Evolutionary conservation across 1,139 yeast genomes (phyloP).

Genomic region (Saccharomyces hybrid): DNA sequence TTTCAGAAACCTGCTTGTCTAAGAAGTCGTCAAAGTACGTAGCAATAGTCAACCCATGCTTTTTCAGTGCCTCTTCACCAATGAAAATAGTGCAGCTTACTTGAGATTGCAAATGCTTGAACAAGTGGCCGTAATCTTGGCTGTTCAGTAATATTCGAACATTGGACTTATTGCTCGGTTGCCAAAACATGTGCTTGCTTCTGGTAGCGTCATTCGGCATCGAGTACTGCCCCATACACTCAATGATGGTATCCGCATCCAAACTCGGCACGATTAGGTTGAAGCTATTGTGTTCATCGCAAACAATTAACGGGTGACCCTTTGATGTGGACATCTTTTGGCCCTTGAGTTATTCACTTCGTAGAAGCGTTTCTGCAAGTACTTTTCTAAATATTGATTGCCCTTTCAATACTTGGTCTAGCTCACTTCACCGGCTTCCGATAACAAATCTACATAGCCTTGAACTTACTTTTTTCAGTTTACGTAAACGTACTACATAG

Average conservation of each 20-base stretch:
- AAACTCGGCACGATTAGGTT: neutral
- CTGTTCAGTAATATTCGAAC: neutral
- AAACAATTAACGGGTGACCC: neutral
- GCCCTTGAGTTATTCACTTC: neutral
- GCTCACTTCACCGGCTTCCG: neutral
- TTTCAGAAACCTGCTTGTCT: neutral
- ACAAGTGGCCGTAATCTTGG: neutral
- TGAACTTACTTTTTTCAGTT: neutral
- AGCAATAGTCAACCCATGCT: neutral
- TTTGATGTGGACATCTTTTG: neutral
- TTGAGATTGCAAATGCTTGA: neutral
- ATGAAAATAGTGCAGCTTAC: neutral
- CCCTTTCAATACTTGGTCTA: neutral
- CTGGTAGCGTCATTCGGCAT: neutral
- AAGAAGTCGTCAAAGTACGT: neutral
- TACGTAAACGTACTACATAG: neutral
- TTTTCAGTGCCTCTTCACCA: neutral
- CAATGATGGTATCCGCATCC: neutral
- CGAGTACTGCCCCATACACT: neutral
- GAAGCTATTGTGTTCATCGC: neutral
- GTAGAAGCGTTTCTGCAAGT: neutral
- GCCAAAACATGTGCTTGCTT: neutral
- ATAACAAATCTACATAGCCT: neutral
- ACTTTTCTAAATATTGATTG: no score
- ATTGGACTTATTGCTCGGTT: neutral